Evolutionary conservation across 2,329 filamentous ascomycete species (phyloP).

Genomic region (Cladophialophora psammophila): DNA sequence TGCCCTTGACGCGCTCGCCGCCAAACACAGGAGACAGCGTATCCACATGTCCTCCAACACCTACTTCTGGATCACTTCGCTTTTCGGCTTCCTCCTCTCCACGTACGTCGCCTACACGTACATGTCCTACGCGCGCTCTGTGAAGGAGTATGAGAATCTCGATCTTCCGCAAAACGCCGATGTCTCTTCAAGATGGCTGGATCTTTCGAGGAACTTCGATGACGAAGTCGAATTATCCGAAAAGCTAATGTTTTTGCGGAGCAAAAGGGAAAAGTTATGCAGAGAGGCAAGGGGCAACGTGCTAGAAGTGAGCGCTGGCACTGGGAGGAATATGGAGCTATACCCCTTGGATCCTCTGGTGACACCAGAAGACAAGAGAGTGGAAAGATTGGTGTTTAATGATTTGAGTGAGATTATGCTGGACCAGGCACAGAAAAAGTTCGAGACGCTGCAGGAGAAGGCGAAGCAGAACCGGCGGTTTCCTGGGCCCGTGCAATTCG

Average conservation of each 20-base stretch:
- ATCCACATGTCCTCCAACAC: constrained; percentile 40
- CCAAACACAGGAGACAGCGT: constrained; percentile 37
- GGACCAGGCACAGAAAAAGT: constrained; percentile 54
- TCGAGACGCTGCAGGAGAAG: constrained; percentile 42
- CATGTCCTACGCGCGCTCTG: constrained; percentile 50
- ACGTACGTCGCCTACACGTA: constrained; percentile 55
- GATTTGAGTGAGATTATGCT: constrained; percentile 59
- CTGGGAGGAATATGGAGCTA: constrained; percentile 56
- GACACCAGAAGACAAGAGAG: constrained; percentile 44
- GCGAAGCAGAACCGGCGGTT: constrained; percentile 25
- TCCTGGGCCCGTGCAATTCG: constrained; percentile 35
- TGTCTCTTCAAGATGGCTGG: constrained; percentile 57
- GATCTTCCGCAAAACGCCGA: constrained; percentile 44
- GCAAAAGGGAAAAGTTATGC: constrained; percentile 53
- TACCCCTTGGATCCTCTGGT: constrained; percentile 48
- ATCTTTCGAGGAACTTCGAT: constrained; percentile 53
- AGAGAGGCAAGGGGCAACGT: constrained; percentile 54
- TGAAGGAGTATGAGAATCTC: constrained; percentile 35
- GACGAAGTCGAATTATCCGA: constrained; percentile 55
- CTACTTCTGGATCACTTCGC: constrained; percentile 48
- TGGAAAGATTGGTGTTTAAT: constrained; percentile 54
- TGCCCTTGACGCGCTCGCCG: constrained; percentile 27
- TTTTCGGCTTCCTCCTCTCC: constrained; percentile 51
- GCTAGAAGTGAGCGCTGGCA: constrained; percentile 60
- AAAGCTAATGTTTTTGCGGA: constrained; percentile 50